Evolutionary conservation across 148 eudicot genomes (phyloP), one percentile per base, ranked within the genome.

Genomic region (Cornus suecica): DNA sequence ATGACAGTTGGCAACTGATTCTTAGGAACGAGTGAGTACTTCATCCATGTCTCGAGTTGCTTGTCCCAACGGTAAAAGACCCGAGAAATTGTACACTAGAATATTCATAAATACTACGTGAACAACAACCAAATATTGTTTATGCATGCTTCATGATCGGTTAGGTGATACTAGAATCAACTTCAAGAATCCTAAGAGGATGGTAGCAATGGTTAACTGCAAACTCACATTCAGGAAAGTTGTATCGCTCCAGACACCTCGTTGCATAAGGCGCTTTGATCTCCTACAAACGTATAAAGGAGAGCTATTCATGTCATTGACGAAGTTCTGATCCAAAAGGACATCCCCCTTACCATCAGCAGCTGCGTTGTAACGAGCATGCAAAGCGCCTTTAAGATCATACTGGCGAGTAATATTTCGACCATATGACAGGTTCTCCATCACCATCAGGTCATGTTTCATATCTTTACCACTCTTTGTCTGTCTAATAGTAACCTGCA

Each of bases 171-270:
- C 7, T 14, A 48, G 15, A 48, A 48, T 48, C 2, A 16, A 48
- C 15, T 48, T 48, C 54, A 48, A 48, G 42, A 48, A 13, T 48
- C 54, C 54, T 16, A 48, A 2, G 0, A 48, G 2, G 18, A 48
- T 14, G 15, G 54, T 48, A 48, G 54, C 20, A 16, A 48, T 4
- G 15, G 54, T 48, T 1, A 4, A 48, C 15, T 13, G 54, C 54
- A 18, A 74, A 86, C 97, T 88, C 83, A 92, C 99, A 68, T 87
- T 72, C 68, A 95, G 97, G 83, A 95, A 95, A 27, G 90, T 83
- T 66, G 97, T 90, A 80, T 95, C 99, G 63, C 92, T 95, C 93
- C 95, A 95, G 37, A 91, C 90, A 78, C 97, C 97, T 18, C 99
- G 89, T 81, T 95, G 90, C 37, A 95, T 81, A 45, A 86, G 81